Evolutionary conservation across 2,329 filamentous ascomycete genomes (phyloP), one percentile per base, ranked within the genome.

Genomic region (Fusarium siculi): DNA sequence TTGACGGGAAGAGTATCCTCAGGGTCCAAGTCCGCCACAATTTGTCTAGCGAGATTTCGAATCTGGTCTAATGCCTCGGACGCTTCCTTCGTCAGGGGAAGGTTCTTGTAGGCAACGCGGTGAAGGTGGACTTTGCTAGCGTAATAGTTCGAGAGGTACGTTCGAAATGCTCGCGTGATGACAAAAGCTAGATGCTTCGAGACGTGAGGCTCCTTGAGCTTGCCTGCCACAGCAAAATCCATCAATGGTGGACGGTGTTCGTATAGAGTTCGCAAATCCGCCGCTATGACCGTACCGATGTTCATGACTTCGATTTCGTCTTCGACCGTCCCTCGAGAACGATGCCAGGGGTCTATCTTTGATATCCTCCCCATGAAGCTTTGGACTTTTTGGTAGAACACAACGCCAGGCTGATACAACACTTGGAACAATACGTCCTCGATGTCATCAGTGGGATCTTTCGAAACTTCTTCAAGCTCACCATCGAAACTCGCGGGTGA

Each of bases 261-360:
- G 73, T 87, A 87, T 4, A 90, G 77, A 4, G 81, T 79, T n/a
- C 85, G 82, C 12, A 89, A 79, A 73, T 90, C 87, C 19, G 81
- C 80, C 6, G 84, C 81, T 54, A 90, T 90, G 56, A 83, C 80
- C 4, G 86, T 83, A 3, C 84, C 88, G 50, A 87, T 82, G 37
- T 84, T 84, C 87, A 89, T 89, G 4, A 89, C 87, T 63, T 90
- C 87, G 4, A 85, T 88, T 79, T 89, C 87, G 73, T 89, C 88
- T 55, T 88, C 84, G 15, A 89, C 87, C 0, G 87, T 89, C 9
- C 87, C 87, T 12, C 87, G 83, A 30, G 83, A 84, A 16, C 87
- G 84, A 75, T 89, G 87, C 86, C 87, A 89, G 2, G 84, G 87
- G 62, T 89, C 87, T 59, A 89, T 89, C 62, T 85, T 84, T 11